Evolutionary conservation across 257 asterid species (phyloP), one percentile per base, ranked within the genome.

Genomic region (Salvia miltiorrhiza): DNA sequence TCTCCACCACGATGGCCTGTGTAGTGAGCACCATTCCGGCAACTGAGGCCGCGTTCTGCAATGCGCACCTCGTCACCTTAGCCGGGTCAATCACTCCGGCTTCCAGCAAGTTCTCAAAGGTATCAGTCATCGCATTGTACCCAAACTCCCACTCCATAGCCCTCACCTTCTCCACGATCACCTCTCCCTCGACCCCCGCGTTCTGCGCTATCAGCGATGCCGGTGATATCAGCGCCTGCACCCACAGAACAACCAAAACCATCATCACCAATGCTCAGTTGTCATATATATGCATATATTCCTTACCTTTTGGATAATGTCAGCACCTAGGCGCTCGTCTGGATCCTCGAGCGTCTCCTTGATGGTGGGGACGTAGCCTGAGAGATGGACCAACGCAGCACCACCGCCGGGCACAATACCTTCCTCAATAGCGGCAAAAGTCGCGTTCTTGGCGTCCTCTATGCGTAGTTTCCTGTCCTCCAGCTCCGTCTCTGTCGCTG

Each of bases 391-490:
- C 5, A 87, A 79, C 1, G 99, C 97, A 19, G 99, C 99, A 28
- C 99, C 97, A 24, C 98, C 99, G 48, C 99, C 99, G 1, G 99
- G 99, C 35, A 94, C 97, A 53, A 94, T 91, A 44, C 99, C 99
- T 82, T 94, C 99, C 83, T 94, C 99, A 53, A 94, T 94, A 49
- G 97, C 99, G 73, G 97, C 99, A 79, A 94, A 94, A 5, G 99
- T 94, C 2, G 97, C 99, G 77, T 94, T 94, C 70, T 91, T 94
- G 55, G 99, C 99, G 81, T 94, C 99, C 79, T 94, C 99, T 61
- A 94, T 82, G 16, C 97, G 86, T 23, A 94, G 96, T 61, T 91
- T 91, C 23, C 93, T 87, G 82, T 94, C 99, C 84, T 94, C 99
- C 2, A 94, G 97, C 78, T 94, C 97, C 0, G 97, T 73, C 76